Evolutionary conservation across 1,284 basidiomycete genomes (phyloP).

Genomic region (Melampsora larici-populina): DNA sequence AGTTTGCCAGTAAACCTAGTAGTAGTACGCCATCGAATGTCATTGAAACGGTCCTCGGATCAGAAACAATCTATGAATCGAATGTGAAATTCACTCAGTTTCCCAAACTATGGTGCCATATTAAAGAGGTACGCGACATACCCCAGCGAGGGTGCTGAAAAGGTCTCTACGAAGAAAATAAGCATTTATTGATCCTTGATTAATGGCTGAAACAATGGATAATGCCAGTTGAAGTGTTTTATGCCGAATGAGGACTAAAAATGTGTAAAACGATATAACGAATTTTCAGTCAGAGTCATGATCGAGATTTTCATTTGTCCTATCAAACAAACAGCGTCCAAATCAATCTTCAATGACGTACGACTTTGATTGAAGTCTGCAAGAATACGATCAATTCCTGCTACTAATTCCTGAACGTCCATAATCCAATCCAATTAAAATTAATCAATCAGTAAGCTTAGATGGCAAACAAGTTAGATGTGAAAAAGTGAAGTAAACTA

Average conservation of each 20-base stretch:
- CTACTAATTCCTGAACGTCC: slow-evolving; percentile 48
- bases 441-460: background rate
- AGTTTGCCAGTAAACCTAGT: slow-evolving; percentile 50
- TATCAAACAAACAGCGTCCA: background rate
- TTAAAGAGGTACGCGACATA: background rate
- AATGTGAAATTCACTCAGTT: background rate
- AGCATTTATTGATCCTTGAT: slow-evolving; percentile 48
- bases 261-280: background rate
- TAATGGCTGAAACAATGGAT: slow-evolving; percentile 47
- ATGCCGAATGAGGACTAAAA: slow-evolving; percentile 47
- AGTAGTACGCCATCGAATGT: slow-evolving; percentile 46
- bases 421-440: slow-evolving; percentile 1
- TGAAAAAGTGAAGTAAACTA: background rate
- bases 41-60: slow-evolving; percentile 43
- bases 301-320: background rate
- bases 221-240: slow-evolving; percentile 48
- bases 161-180: slow-evolving; percentile 52
- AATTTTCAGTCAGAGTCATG: background rate
- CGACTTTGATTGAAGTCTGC: slow-evolving; percentile 43
- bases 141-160: slow-evolving; percentile 43
- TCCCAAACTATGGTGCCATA: background rate
- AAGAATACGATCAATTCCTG: slow-evolving; percentile 47
- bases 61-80: slow-evolving; percentile 44
- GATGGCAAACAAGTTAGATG: background rate
- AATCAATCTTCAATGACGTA: background rate